A percentile compares a stretch with the other conserved stretches of the same genome.
Evolutionary conservation across 208 protist species (phyloP).

Genomic region (Crithidia sp.): DNA sequence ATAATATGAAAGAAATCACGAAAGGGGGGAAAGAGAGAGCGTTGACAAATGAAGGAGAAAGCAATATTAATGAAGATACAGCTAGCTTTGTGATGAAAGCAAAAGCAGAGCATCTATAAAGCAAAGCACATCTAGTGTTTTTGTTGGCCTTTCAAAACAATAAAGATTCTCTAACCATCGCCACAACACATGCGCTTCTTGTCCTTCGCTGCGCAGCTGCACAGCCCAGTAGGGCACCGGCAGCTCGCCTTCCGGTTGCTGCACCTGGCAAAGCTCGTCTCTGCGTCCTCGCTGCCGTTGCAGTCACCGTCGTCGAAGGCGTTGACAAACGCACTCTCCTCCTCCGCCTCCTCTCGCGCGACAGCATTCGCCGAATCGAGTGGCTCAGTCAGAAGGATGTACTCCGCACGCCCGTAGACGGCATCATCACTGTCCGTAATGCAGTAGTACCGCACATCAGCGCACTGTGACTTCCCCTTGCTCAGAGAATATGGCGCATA

Average conservation of each 20-base stretch:
- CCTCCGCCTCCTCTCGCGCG: not conserved
- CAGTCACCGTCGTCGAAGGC: not conserved
- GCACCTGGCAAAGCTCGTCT: not conserved
- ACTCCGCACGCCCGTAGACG: constrained; percentile 1
- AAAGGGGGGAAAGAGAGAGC: too few species aligned
- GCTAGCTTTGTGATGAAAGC: too few species aligned
- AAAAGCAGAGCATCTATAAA: too few species aligned
- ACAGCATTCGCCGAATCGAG: not conserved
- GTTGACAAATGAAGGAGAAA: too few species aligned
- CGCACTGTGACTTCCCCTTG: not conserved
- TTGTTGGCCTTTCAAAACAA: too few species aligned
- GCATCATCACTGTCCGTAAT: not conserved
- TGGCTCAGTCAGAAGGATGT: not conserved
- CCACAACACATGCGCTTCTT: too few species aligned
- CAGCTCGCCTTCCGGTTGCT: not conserved
- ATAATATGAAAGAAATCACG: too few species aligned
- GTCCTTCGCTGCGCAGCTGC: too few species aligned
- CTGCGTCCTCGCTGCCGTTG: too few species aligned
- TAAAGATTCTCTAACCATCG: too few species aligned
- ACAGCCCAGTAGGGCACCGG: not conserved
- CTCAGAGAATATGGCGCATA: not conserved
- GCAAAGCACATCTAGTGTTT: too few species aligned
- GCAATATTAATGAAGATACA: too few species aligned
- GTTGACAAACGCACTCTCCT: not conserved
- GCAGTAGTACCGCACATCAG: not conserved